Evolutionary conservation across 257 asterid species (phyloP), one percentile per base, ranked within the genome.

Genomic region (Fraxinus quadrangulata): DNA sequence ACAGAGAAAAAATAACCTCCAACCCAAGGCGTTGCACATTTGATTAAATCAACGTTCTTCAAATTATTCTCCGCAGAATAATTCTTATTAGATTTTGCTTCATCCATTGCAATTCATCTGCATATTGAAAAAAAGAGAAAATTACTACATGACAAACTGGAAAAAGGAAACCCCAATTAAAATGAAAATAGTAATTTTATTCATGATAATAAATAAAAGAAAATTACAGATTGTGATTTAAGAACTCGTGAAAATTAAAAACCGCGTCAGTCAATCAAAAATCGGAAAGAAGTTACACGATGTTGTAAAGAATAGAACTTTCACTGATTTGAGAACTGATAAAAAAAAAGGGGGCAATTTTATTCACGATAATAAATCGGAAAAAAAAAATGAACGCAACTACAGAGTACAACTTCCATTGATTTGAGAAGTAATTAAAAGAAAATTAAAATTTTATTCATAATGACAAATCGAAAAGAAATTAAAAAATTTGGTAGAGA

Each of bases 1-100:
- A 93, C 93, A 30, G 84, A 83, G 81, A 83, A 83, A 85, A 78
- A 69, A 17, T 75, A 90, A 75, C 78, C 80, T 71, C 86, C 90
- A 39, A 87, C 80, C 65, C 83, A 75, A 71, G 85, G 94, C 31
- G 91, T 86, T 19, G 72, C 90, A 39, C 33, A 75, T 77, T 83
- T 78, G 72, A 69, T 49, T 4, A 75, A 68, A 84, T 73, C 87
- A 39, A 40, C 70, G n/a, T 67, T 74, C 42, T 67, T 75, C 42
- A 68, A 77, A 65, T 81, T 47, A 70, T 37, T 79, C 67, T 76
- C 71, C 65, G 21, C 72, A 3, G 81, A 78, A 66, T 82, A 2
- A 40, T 16, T 39, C 14, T 47, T 67, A 56, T 70, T 71, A 59
- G 79, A 80, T 6, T 77, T 80, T 21, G 75, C 83, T 19, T 66